Conservation (phyloP, 2,329 filamentous ascomycete species). For the Fusarium siculi region DNA sequence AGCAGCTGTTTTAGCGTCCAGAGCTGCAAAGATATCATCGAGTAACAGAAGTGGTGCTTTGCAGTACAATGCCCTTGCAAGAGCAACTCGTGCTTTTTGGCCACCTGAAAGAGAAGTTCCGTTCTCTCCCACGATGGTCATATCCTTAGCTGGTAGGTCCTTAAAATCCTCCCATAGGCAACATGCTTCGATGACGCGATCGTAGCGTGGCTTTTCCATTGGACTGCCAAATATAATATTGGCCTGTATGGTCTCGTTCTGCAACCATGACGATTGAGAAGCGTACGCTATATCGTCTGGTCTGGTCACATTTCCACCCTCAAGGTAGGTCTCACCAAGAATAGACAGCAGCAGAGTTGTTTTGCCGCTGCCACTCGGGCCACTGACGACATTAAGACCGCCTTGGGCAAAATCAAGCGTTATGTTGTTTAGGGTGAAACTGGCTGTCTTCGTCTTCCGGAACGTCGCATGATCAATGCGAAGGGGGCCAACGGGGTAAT, state of each 20-base stretch:
- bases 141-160: conserved; percentile 61
- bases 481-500: conserved; percentile 61
- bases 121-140: conserved; percentile 64
- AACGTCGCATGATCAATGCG: conserved; percentile 60
- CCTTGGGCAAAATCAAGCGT: conserved; percentile 63
- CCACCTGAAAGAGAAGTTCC: conserved; percentile 66
- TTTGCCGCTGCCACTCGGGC: conserved; percentile 67
- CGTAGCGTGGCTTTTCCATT: conserved; percentile 64
- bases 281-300: conserved; percentile 66
- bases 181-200: conserved; percentile 65
- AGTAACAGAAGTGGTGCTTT: conserved; percentile 64
- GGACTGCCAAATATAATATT: conserved; percentile 66
- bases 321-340: conserved; percentile 64
- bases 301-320: conserved; percentile 58
- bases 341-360: conserved; percentile 65
- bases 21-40: conserved; percentile 69
- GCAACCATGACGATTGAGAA: conserved; percentile 67
- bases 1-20: conserved; percentile 68
- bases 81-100: conserved; percentile 65
- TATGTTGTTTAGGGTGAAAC: conserved; percentile 60
- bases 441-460: conserved; percentile 60
- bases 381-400: conserved; percentile 65
- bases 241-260: conserved; percentile 65
- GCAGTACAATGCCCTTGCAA: conserved; percentile 68
- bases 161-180: conserved; percentile 62